Evolutionary conservation across 208 protist genomes (phyloP).

Genomic region (Leishmania mexicana): DNA sequence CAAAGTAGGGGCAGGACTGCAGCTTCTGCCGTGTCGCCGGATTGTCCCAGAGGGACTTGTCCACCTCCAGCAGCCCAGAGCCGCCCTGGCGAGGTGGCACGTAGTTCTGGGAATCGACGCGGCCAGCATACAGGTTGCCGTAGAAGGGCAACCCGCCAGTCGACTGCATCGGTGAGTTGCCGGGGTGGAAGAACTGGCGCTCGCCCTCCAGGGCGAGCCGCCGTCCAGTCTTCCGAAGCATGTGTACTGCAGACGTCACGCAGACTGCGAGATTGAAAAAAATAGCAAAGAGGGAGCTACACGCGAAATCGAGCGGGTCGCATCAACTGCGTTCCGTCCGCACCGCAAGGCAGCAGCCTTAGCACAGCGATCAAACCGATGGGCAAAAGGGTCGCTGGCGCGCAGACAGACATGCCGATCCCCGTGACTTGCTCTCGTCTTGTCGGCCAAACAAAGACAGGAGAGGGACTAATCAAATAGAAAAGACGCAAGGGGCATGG

Average conservation of each 20-base stretch:
- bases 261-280: neutral
- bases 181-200: slow-evolving; percentile 58
- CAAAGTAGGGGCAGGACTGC: slow-evolving; percentile 83
- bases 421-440: neutral
- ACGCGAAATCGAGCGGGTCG: neutral
- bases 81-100: slow-evolving; percentile 62
- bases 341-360: neutral
- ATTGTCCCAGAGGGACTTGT: slow-evolving; percentile 73
- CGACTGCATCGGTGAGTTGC: slow-evolving; percentile 46
- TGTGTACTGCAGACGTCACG: neutral
- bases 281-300: neutral
- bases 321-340: neutral
- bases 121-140: slow-evolving; percentile 84
- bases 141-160: slow-evolving; percentile 86
- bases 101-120: slow-evolving; percentile 82
- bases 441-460: neutral
- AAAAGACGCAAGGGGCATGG: neutral
- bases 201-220: slow-evolving; percentile 64
- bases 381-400: neutral
- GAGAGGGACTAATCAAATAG: neutral
- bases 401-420: neutral
- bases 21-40: slow-evolving; percentile 59
- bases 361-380: neutral
- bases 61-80: slow-evolving; percentile 45
- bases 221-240: slow-evolving; percentile 38